Base-by-base conservation (phyloP, 2,329 filamentous ascomycete species). In the Colletotrichum liriopes region DNA sequence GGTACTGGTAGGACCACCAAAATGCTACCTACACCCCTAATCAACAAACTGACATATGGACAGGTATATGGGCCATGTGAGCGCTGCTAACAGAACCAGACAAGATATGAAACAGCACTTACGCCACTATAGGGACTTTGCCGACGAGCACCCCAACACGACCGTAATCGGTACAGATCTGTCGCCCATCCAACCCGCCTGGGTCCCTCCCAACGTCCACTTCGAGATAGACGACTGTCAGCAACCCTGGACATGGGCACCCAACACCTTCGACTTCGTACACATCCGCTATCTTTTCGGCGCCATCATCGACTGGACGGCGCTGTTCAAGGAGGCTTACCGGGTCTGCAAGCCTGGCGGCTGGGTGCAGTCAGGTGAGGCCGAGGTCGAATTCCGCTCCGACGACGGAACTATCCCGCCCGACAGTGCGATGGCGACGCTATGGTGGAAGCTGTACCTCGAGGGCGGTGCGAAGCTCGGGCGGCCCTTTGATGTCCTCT, bases 211-310 rank as follows among this genome's bases (percentile, higher is more conserved):
- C 1, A 79, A 78, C 59, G 66, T 74, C 9, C 45, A 49, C 1
- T 80, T 80, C 51, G 75, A 78, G 43, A 69, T 74, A 43, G 51
- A 91, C 77, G 89, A 92, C 75, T 86, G 88, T 45, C 86, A 87
- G 75, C 82, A 76, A n/a, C 80, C 81, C 1, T 86, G 84, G 83
- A 90, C 82, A 79, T 89, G 82, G 61, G 82, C 84, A 8, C 79
- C 82, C 0, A 78, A 87, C 55, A 82, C 84, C 67, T 90, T 91
- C 77, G 90, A 92, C 79, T 90, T 87, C 76, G 87, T 93, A 71
- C 90, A 92, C 78, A 87, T 88, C 18, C 86, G 88, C 45, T 85
- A 89, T 77, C 82, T 92, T 72, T 81, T 86, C 2, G 90, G 90
- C 39, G 85, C 86, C 49, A 86, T 91, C 71, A 80, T 83, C 0